Base-by-base conservation (phyloP, 225 moss, liverwort and hornwort genomes). In the Pseudisothecium myosuroides region DNA sequence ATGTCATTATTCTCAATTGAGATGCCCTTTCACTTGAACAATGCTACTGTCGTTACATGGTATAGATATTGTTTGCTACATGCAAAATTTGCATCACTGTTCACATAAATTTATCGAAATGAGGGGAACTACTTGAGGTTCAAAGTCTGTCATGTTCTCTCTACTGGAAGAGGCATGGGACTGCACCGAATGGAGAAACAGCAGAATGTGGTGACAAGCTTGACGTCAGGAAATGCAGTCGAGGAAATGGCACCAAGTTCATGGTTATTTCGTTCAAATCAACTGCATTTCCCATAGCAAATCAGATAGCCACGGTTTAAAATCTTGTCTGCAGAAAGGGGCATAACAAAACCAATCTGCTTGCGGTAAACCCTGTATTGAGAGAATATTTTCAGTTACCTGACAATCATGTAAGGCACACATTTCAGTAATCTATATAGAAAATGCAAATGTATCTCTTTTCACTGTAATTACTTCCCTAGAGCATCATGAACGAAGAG, bases 201-300 rank as follows among this genome's bases (percentile, higher is more conserved):
- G 93, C 81, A 45, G 90, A 93, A 74, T 89, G 90, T 22, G 97
- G 96, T 67, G 96, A 94, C 89, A 97, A 93, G 92, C 98, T 98
- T 83, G 98, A 96, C 19, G 94, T 90, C 31, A 98, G 90, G 87
- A 93, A 98, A 89, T 98, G 98, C n/a, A 97, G 94, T 56, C 94
- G 93, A 82, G 98, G 98, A 88, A 93, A 98, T 76, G 98, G 98
- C 76, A 98, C 98, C 88, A 98, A 79, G 87, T 98, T 98, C 90
- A 93, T 96, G 55, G 95, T 97, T 77, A 98, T 96, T 82, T 98
- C 98, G 86, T 97, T 97, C 88, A 98, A 80, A 91, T 98, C 98
- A 88, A 97, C 98, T 98, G 91, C 90, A 89, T 29, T 76, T 55
- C 76, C 55, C 80, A 88, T 32, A 87, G 81, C 36, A 84, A 59